These are phyloP conservation scores for Aspergillus persii DNA, from an alignment of 2,329 filamentous ascomycete species.

Conservation along the genomic window DNA sequence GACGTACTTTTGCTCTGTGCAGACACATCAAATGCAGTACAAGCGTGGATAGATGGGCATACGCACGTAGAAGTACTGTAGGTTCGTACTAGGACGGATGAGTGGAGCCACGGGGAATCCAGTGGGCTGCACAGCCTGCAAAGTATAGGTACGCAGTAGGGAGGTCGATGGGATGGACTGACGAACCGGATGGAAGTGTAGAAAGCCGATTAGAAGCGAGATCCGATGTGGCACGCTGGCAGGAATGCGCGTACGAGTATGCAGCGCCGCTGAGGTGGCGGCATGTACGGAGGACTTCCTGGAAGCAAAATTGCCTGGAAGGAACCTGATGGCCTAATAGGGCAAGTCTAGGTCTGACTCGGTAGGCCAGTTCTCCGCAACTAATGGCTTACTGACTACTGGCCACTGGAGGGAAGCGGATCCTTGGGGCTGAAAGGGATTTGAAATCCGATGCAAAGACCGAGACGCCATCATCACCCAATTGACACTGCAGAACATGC, in stretches of 20 bases:
- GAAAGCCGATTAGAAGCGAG: background rate
- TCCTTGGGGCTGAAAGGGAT: background rate
- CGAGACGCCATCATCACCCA: background rate
- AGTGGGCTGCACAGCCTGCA: background rate
- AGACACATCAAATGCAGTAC: background rate
- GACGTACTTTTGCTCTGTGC: background rate
- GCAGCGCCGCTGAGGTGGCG: background rate
- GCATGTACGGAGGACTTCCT: too few species aligned
- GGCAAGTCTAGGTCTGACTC: too few species aligned
- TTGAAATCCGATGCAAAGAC: background rate
- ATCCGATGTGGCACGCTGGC: background rate
- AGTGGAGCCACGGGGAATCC: background rate
- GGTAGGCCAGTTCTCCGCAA: too few species aligned
- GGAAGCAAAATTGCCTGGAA: too few species aligned
- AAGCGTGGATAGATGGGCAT: background rate
- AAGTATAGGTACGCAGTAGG: background rate
- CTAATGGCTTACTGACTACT: too few species aligned
- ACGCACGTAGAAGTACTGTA: background rate
- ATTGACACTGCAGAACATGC: background rate
- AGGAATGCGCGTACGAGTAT: background rate
- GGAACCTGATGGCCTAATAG: too few species aligned
- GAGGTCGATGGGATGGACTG: background rate
- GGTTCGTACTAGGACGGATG: background rate
- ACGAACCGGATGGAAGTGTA: background rate
- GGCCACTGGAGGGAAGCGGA: background rate